These are phyloP conservation scores for Helianthus tuberosus DNA, from an alignment of 129 eudicot genomes.

Conservation along the genomic window DNA sequence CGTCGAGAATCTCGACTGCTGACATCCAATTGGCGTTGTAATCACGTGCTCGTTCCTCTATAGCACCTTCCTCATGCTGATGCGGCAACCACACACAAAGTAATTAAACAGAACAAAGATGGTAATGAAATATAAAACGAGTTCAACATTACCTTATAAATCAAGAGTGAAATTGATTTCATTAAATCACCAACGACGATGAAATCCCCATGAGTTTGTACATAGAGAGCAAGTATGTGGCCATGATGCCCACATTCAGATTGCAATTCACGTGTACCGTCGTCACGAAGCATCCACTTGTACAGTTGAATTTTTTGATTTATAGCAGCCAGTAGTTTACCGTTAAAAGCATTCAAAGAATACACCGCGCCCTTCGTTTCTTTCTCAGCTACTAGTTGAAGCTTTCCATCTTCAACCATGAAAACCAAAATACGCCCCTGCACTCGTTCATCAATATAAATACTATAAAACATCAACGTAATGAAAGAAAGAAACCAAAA, in stretches of 20 bases:
- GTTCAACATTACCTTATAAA: conserved; percentile 67
- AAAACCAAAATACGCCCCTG: conserved; percentile 87
- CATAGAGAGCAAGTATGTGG: conserved; percentile 92
- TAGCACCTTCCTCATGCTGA: conserved; percentile 97
- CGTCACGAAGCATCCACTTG: conserved; percentile 97
- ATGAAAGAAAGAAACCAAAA: neutral
- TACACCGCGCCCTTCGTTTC: conserved; percentile 95
- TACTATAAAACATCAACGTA: neutral
- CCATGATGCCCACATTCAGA: conserved; percentile 98
- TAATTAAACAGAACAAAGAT: neutral
- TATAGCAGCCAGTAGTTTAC: conserved; percentile 90
- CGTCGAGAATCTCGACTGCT: conserved; percentile 91
- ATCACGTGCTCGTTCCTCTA: conserved; percentile 98
- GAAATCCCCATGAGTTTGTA: conserved; percentile 94
- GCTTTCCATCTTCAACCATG: conserved; percentile 82
- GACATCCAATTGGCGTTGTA: conserved; percentile 99
- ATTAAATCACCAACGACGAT: conserved; percentile 93
- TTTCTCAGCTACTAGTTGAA: conserved; percentile 87
- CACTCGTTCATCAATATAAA: conserved; percentile 7
- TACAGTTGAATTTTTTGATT: conserved; percentile 93
- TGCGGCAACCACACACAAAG: neutral
- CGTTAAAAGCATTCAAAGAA: conserved; percentile 88
- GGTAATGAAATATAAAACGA: neutral
- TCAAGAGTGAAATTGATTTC: conserved; percentile 86
- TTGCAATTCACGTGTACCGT: conserved; percentile 85